Percentiles rank a stretch among this genome's conserved stretches.
Evolutionary conservation across 2,329 filamentous ascomycete species (phyloP).

Genomic region (Fusarium sublunatum): DNA sequence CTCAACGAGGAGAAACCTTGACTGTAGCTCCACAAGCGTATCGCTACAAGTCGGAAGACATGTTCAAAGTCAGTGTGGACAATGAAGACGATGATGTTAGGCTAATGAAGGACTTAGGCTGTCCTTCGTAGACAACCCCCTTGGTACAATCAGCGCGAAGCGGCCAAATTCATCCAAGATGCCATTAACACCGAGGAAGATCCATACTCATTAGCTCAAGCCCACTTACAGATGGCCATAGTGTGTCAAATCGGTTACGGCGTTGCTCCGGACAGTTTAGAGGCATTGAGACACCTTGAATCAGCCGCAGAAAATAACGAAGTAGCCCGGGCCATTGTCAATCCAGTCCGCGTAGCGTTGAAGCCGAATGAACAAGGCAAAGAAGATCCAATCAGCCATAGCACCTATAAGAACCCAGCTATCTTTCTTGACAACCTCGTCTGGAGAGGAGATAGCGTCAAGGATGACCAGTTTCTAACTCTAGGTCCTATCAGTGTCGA

Average conservation of each 20-base stretch:
- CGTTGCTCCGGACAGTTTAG: constrained; percentile 2
- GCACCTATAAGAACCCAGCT: constrained; percentile 1
- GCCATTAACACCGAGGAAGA: background rate
- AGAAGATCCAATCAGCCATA: background rate
- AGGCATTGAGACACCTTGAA: constrained; percentile 5
- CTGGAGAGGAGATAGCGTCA: background rate
- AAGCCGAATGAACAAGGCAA: background rate
- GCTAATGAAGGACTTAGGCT: background rate
- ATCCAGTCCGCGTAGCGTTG: background rate
- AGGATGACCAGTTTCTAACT: background rate
- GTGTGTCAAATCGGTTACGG: constrained; percentile 15
- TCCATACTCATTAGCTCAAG: background rate
- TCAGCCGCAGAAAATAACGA: background rate
- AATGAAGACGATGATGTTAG: too few relatives aligned
- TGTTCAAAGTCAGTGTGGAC: constrained; percentile 6
- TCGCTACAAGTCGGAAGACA: constrained; percentile 11
- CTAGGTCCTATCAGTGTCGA: constrained; percentile 3
- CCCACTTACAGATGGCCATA: constrained; percentile 10
- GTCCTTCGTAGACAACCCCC: background rate
- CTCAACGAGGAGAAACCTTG: constrained; percentile 1
- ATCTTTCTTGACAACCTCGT: constrained; percentile 1
- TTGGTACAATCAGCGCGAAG: constrained; percentile 9
- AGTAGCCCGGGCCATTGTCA: constrained; percentile 3
- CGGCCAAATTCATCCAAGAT: constrained; percentile 4
- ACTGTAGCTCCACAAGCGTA: constrained; percentile 6